Evolutionary conservation across 225 moss, liverwort and hornwort genomes (phyloP).

Genomic region (Pseudisothecium myosuroides): DNA sequence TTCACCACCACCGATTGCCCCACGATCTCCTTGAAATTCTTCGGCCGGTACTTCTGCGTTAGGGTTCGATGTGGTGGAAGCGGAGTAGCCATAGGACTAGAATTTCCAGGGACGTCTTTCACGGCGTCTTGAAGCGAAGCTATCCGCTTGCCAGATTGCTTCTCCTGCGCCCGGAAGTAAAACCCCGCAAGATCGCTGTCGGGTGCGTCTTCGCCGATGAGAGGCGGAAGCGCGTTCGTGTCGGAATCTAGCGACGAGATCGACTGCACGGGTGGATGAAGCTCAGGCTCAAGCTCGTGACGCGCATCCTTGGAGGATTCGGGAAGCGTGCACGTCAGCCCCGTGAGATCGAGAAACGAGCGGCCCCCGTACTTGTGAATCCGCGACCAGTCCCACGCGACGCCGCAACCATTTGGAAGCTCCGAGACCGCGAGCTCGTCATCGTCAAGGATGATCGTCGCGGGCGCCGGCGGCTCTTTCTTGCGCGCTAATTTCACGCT

Average conservation of each 20-base stretch:
- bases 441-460: neutral
- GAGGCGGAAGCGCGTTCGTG: conserved; percentile 13
- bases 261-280: conserved; percentile 15
- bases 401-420: conserved; percentile 56
- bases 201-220: conserved; percentile 16
- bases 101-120: neutral
- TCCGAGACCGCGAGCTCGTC: conserved; percentile 69
- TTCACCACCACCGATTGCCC: conserved; percentile 77
- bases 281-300: neutral
- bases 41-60: conserved; percentile 79
- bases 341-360: conserved; percentile 53
- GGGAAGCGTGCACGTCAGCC: neutral
- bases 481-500: neutral
- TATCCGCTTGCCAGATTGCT: neutral
- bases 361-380: conserved; percentile 55
- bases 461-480: neutral
- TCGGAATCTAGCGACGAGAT: conserved; percentile 41
- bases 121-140: conserved; percentile 1
- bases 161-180: neutral
- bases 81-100: neutral
- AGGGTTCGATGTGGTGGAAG: conserved; percentile 25
- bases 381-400: conserved; percentile 71
- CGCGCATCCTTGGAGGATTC: neutral
- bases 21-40: conserved; percentile 61
- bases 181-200: conserved; percentile 18